Conservation (phyloP, 495 filamentous ascomycete species). For the Lineolata rhizophorae region DNA sequence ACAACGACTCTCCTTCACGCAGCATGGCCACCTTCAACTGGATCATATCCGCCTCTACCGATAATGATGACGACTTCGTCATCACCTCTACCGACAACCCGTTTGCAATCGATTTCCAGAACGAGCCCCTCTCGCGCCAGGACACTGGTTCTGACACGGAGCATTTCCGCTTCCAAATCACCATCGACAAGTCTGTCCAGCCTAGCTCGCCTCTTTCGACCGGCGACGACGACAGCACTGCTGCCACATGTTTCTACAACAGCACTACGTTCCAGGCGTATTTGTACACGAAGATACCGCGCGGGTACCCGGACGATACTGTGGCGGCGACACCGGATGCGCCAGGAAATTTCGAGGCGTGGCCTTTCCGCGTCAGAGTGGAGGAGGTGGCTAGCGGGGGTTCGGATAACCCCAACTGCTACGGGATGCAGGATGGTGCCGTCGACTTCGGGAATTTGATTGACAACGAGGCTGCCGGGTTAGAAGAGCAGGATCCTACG, state of each 20-base stretch:
- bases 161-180: constrained; percentile 27
- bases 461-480: constrained; percentile 1
- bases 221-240: constrained; percentile 9
- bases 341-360: constrained; percentile 3
- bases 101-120: constrained; percentile 23
- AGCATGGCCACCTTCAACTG: constrained; percentile 29
- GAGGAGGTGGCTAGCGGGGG: constrained; percentile 21
- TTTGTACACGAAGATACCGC: constrained; percentile 29
- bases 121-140: constrained; percentile 18
- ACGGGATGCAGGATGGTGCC: constrained; percentile 9
- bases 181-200: constrained; percentile 22
- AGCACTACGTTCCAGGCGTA: constrained; percentile 24
- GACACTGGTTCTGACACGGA: constrained; percentile 18
- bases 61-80: constrained; percentile 9
- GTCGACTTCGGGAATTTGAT: constrained; percentile 7
- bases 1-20: constrained; percentile 14
- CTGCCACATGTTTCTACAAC: constrained; percentile 27
- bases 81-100: constrained; percentile 28
- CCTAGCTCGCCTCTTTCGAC: constrained; percentile 17
- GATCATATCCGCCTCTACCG: constrained; percentile 22
- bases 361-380: constrained; percentile 24
- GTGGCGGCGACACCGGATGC: constrained; percentile 6
- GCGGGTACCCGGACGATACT: constrained; percentile 15
- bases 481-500: constrained; percentile 6
- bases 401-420: constrained; percentile 23